Evolutionary conservation across 176 grass and related monocot genomes (phyloP).

Genomic region (Juncus effusus): DNA sequence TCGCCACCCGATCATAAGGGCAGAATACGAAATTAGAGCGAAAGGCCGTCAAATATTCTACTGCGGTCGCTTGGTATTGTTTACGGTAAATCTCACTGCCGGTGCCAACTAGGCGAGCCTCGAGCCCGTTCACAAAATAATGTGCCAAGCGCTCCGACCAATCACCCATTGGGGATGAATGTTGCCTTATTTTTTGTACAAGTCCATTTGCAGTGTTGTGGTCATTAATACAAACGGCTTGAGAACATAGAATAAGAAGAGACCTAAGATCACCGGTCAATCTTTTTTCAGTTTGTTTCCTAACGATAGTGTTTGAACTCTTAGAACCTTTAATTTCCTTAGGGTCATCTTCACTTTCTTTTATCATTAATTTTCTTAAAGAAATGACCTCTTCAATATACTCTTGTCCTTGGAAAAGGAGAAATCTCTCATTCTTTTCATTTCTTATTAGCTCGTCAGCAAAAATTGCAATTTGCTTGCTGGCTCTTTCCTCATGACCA

Average conservation of each 20-base stretch:
- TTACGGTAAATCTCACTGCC: slow-evolving; percentile 36
- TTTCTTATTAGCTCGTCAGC: slow-evolving; percentile 24
- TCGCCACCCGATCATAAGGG: slow-evolving; percentile 42
- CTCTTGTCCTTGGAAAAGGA: slow-evolving; percentile 22
- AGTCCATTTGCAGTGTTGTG: slow-evolving; percentile 24
- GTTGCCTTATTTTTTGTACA: slow-evolving; percentile 41
- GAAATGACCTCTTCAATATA: slow-evolving; percentile 9
- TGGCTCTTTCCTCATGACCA: slow-evolving; percentile 29
- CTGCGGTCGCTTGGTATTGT: neutral
- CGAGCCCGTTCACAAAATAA: slow-evolving; percentile 42
- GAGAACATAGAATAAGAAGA: slow-evolving; percentile 38
- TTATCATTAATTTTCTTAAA: slow-evolving; percentile 29
- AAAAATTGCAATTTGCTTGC: slow-evolving; percentile 32
- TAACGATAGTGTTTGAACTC: neutral
- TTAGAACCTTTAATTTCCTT: neutral
- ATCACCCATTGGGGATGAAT: slow-evolving; percentile 38
- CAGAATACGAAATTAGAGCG: slow-evolving; percentile 23
- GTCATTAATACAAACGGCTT: slow-evolving; percentile 36
- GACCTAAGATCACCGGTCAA: slow-evolving; percentile 29
- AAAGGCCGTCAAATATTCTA: slow-evolving; percentile 26
- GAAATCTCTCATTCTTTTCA: slow-evolving; percentile 37
- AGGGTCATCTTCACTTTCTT: slow-evolving; percentile 22
- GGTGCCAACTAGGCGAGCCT: slow-evolving; percentile 40
- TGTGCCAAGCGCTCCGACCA: slow-evolving; percentile 36
- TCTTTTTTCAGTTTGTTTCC: slow-evolving; percentile 18